Evolutionary conservation across 371 early-diverging fungal genomes (phyloP).

Genomic region (Actinomucor elegans): DNA sequence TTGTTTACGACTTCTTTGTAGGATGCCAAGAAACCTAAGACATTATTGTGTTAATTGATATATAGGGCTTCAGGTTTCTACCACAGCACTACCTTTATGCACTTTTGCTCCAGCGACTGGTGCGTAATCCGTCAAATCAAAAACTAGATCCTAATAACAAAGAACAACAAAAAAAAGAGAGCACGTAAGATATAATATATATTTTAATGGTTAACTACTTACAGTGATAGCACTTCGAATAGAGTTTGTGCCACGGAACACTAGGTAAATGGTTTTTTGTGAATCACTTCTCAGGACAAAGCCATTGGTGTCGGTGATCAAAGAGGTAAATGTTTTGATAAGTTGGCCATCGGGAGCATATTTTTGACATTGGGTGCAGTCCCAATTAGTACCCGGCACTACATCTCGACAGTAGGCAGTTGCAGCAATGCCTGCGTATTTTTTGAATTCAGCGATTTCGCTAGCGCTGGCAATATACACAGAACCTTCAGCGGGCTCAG

Average conservation of each 20-base stretch:
- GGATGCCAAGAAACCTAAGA: slow-evolving; percentile 19
- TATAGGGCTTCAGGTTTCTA: background rate
- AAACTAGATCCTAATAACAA: slow-evolving; percentile 18
- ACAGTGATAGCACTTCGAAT: slow-evolving; percentile 23
- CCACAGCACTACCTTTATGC: slow-evolving; percentile 15
- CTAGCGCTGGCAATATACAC: slow-evolving; percentile 6
- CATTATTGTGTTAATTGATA: background rate
- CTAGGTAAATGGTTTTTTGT: slow-evolving; percentile 23
- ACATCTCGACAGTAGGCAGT: slow-evolving; percentile 25
- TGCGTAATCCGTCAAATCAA: slow-evolving; percentile 12
- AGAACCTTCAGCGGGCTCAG: slow-evolving; percentile 3
- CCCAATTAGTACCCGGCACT: slow-evolving; percentile 16
- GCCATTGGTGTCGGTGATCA: slow-evolving; percentile 22
- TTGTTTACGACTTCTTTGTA: slow-evolving; percentile 2
- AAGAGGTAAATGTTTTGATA: slow-evolving; percentile 19
- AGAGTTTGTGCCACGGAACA: slow-evolving; percentile 31
- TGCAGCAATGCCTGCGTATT: slow-evolving; percentile 22
- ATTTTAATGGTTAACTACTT: background rate
- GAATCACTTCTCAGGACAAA: slow-evolving; percentile 23
- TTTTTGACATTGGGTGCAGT: slow-evolving; percentile 19
- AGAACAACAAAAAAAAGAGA: too few relatives aligned
- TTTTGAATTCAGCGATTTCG: slow-evolving; percentile 9
- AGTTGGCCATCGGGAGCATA: slow-evolving; percentile 25
- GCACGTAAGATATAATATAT: background rate
- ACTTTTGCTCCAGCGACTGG: slow-evolving; percentile 26